Evolutionary conservation across 768 basidiomycete species (phyloP).

Genomic region (Gelatoporia subvermispora): DNA sequence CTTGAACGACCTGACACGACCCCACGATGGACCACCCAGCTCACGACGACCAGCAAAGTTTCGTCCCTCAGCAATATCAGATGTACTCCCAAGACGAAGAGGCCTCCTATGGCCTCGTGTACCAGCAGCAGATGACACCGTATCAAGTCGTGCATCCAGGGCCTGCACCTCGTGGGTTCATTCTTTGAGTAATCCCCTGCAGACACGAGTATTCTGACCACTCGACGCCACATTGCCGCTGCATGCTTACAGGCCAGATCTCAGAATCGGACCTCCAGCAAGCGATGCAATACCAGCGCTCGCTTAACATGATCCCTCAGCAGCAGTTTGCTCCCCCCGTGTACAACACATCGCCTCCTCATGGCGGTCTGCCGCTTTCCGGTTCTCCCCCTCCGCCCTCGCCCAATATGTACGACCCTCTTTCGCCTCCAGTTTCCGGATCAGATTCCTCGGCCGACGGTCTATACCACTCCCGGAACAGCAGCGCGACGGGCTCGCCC

Average conservation of each 20-base stretch:
- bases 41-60: slow-evolving; percentile 27
- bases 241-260: slow-evolving; percentile 55
- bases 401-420: slow-evolving; percentile 78
- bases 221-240: slow-evolving; percentile 14
- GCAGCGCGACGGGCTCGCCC: slow-evolving; percentile 70
- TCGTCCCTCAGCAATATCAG: slow-evolving; percentile 24
- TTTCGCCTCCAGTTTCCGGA: slow-evolving; percentile 83
- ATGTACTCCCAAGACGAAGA: slow-evolving; percentile 33
- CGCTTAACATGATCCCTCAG: slow-evolving; percentile 65
- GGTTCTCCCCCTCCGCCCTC: slow-evolving; percentile 63
- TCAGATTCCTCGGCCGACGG: slow-evolving; percentile 87
- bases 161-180: slow-evolving; percentile 70
- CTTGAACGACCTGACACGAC: slow-evolving; percentile 11
- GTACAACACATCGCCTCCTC: slow-evolving; percentile 50
- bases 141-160: slow-evolving; percentile 53
- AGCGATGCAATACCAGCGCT: slow-evolving; percentile 50
- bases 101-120: slow-evolving; percentile 26
- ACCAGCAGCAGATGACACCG: slow-evolving; percentile 43
- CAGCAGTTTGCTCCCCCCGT: slow-evolving; percentile 50
- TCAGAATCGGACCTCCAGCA: slow-evolving; percentile 65
- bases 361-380: slow-evolving; percentile 60
- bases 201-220: slow-evolving; percentile 54
- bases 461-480: slow-evolving; percentile 70
- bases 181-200: slow-evolving; percentile 28
- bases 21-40: slow-evolving; percentile 17